phyloP scores from a whole-genome alignment of 2,329 filamentous ascomycete species.

The Alternaria panax region DNA sequence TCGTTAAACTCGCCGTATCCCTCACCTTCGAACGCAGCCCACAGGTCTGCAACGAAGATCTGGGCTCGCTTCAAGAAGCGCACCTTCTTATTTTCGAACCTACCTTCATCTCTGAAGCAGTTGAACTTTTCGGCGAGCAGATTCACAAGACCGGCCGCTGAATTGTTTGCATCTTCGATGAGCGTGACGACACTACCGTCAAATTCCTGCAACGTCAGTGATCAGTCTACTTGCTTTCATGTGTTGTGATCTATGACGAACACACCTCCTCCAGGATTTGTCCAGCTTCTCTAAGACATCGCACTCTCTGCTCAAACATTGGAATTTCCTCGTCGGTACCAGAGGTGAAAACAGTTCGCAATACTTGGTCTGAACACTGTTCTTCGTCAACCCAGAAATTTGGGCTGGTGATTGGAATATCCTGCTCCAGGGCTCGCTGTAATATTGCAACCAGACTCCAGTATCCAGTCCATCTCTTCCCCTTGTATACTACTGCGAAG shows the following conservation, averaged over 20 bases:
- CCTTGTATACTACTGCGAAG: constrained; percentile 83
- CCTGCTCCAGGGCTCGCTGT: constrained; percentile 87
- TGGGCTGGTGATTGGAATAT: constrained; percentile 86
- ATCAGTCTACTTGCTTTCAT: constrained; percentile 2
- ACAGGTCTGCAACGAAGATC: constrained; percentile 93
- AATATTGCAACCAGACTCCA: constrained; percentile 90
- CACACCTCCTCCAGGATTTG: constrained; percentile 71
- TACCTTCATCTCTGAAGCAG: constrained; percentile 84
- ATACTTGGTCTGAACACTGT: constrained; percentile 75
- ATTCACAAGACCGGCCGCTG: constrained; percentile 86
- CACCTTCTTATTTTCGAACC: constrained; percentile 76
- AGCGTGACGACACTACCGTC: constrained; percentile 76
- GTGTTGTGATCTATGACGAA: neutral
- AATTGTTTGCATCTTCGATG: constrained; percentile 75
- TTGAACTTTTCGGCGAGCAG: constrained; percentile 80
- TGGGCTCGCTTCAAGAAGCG: constrained; percentile 93
- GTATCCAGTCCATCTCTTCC: constrained; percentile 88
- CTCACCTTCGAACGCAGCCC: constrained; percentile 91
- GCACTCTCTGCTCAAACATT: constrained; percentile 76
- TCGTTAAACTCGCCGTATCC: constrained; percentile 83
- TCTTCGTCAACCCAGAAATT: constrained; percentile 83
- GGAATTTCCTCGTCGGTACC: constrained; percentile 88
- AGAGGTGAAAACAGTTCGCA: constrained; percentile 84
- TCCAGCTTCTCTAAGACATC: constrained; percentile 83
- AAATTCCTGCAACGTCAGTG: constrained; percentile 67